These are phyloP conservation scores for Parafenestella ontariensis DNA, from an alignment of 2,329 filamentous ascomycete species.

Conservation along the genomic window DNA sequence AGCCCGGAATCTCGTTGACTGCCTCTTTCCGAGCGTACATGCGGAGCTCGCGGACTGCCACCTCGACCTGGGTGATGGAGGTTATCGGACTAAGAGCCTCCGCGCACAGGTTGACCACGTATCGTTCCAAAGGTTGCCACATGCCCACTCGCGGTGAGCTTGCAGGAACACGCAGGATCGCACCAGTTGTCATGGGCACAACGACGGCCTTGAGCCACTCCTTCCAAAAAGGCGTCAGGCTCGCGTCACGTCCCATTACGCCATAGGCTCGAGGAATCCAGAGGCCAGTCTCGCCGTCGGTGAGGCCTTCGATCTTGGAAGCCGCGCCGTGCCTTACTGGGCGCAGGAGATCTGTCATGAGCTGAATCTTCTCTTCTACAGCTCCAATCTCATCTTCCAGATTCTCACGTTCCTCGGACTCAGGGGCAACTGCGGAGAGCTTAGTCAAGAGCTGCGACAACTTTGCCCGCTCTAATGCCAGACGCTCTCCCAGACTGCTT, in stretches of 20 bases:
- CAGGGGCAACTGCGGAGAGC: conserved; percentile 80
- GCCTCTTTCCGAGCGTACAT: conserved; percentile 94
- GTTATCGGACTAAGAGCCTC: conserved; percentile 91
- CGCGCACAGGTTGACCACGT: conserved; percentile 95
- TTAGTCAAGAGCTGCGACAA: conserved; percentile 86
- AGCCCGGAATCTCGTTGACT: conserved; percentile 88
- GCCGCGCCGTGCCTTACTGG: conserved; percentile 93
- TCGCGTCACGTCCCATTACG: conserved; percentile 83
- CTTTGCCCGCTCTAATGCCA: conserved; percentile 87
- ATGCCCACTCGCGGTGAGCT: conserved; percentile 90
- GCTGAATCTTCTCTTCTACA: conserved; percentile 93
- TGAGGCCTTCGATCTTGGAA: conserved; percentile 95
- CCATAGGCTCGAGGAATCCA: conserved; percentile 96
- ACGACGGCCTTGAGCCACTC: conserved; percentile 94
- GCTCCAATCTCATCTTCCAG: conserved; percentile 94
- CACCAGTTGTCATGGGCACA: conserved; percentile 94
- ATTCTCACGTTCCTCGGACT: conserved; percentile 78
- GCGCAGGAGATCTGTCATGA: conserved; percentile 95
- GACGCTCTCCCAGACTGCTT: conserved; percentile 84
- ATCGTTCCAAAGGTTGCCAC: conserved; percentile 96
- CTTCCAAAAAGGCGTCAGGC: conserved; percentile 93
- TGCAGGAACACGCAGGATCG: conserved; percentile 79
- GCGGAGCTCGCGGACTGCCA: conserved; percentile 86
- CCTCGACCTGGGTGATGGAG: conserved; percentile 94
- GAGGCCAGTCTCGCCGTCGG: conserved; percentile 91